Percentiles rank a stretch among this genome's conserved stretches.
Evolutionary conservation across 805 yeast species (phyloP).

Genomic region (Debaryomyces castellii): DNA sequence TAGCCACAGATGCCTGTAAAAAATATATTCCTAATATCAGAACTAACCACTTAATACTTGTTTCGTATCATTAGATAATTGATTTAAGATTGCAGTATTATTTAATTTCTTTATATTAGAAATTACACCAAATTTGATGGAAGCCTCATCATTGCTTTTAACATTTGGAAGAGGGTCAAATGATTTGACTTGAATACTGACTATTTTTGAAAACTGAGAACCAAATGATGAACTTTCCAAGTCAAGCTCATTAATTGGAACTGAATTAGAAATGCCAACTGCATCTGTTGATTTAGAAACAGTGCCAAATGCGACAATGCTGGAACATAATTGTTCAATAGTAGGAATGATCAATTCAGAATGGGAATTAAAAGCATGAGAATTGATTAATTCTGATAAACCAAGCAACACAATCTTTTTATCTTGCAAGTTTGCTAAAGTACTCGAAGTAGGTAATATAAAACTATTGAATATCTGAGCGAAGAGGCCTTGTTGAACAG

Average conservation of each 20-base stretch:
- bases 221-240: conserved; percentile 78
- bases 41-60: conserved; percentile 8
- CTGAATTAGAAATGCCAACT: conserved; percentile 13
- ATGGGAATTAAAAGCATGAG: conserved; percentile 19
- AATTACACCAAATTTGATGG: conserved; percentile 26
- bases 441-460: conserved; percentile 52
- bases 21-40: neutral
- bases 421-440: conserved; percentile 51
- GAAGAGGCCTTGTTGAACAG: conserved; percentile 64
- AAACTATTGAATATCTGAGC: conserved; percentile 49
- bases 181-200: conserved; percentile 56
- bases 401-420: conserved; percentile 57
- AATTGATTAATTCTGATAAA: conserved; percentile 40
- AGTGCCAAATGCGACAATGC: conserved; percentile 27
- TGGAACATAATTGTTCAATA: conserved; percentile 32
- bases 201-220: conserved; percentile 74
- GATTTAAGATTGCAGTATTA: conserved; percentile 21
- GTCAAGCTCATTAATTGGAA: conserved; percentile 48
- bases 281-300: conserved; percentile 14
- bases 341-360: conserved; percentile 24
- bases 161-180: conserved; percentile 71
- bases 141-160: conserved; percentile 29
- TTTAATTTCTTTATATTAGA: conserved; percentile 28
- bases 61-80: conserved; percentile 21
- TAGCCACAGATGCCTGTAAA: neutral